Evolutionary conservation across 495 filamentous ascomycete genomes (phyloP), one percentile per base, ranked within the genome.

Genomic region (Hyaloscypha finlandica): DNA sequence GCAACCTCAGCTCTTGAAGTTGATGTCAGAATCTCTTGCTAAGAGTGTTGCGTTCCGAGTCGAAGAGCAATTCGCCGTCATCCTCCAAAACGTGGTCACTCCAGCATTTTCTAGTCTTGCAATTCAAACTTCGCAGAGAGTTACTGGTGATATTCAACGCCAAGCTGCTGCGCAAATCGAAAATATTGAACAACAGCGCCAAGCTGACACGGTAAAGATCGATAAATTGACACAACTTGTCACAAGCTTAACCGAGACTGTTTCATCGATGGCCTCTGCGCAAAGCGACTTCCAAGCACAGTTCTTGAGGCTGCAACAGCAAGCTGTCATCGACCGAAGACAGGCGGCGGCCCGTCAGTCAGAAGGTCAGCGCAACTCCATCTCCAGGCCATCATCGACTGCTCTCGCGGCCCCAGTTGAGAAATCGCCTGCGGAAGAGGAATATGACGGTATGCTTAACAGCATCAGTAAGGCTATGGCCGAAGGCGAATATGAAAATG

Each of bases 221-320:
- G 92, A 97, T 56, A 86, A 94, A 69, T 85, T 99, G 67, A 89
- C 89, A 19, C 79, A 82, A 6, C 83, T 92, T 30, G 89, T 97
- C 11, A 86, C 84, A 39, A 80, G 85, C 53, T 81, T 97, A 63
- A 84, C 89, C 16, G 86, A 90, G 65, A 92, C 88, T 9, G 83
- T 98, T 31, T 82, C 87, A 35, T 80, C 86, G 8, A 88, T 97
- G 85, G 86, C 87, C 11, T 79, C 85, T 6, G 81, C 84, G 4
- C 90, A 92, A 75, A 74, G 81, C 1, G 83, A 86, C 51, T 85
- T 89, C 60, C 89, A 90, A 74, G 80, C 78, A 32, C 83, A 89
- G 73, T 78, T 89, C 56, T 72, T 86, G 22, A 84, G 84, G 67
- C 71, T 86, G 64, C 86, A 88, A 72, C 74, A 81, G 19, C 83